Conservation (phyloP, 345 rosid genomes). For the Draba incana region DNA sequence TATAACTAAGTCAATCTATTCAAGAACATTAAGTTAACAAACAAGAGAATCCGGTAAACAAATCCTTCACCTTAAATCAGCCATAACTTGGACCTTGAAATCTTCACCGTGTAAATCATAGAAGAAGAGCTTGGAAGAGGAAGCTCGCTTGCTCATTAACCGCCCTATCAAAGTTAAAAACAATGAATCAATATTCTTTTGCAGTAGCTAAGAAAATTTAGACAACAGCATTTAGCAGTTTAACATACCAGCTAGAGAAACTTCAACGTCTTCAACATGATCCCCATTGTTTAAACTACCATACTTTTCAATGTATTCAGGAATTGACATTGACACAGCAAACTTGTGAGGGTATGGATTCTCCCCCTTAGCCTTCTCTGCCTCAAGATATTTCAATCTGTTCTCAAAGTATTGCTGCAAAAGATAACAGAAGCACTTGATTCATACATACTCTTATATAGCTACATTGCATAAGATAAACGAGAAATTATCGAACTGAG, state of each 20-base stretch:
- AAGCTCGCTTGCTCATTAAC: constrained; percentile 88
- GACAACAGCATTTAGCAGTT: background rate
- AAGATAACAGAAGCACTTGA: constrained; percentile 3
- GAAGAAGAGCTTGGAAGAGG: constrained; percentile 86
- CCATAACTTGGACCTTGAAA: constrained; percentile 92
- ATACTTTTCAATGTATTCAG: constrained; percentile 62
- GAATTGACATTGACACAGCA: constrained; percentile 54
- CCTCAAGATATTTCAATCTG: constrained; percentile 67
- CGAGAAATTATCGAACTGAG: background rate
- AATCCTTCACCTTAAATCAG: constrained; percentile 75
- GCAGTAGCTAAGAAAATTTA: background rate
- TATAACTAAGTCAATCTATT: background rate
- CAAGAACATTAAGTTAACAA: background rate
- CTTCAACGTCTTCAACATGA: constrained; percentile 63
- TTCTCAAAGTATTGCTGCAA: constrained; percentile 92
- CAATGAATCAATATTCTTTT: constrained; percentile 1
- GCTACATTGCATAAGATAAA: constrained; percentile 10
- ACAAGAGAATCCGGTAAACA: background rate
- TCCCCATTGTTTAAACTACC: constrained; percentile 66
- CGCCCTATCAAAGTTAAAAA: constrained; percentile 56
- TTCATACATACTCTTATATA: background rate
- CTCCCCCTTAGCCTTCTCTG: constrained; percentile 66
- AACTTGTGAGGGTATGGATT: constrained; percentile 96
- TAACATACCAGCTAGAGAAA: constrained; percentile 71
- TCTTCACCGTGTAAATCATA: constrained; percentile 80